phyloP scores from a whole-genome alignment of 23 red algal species.

The Agarophyton chilense region DNA sequence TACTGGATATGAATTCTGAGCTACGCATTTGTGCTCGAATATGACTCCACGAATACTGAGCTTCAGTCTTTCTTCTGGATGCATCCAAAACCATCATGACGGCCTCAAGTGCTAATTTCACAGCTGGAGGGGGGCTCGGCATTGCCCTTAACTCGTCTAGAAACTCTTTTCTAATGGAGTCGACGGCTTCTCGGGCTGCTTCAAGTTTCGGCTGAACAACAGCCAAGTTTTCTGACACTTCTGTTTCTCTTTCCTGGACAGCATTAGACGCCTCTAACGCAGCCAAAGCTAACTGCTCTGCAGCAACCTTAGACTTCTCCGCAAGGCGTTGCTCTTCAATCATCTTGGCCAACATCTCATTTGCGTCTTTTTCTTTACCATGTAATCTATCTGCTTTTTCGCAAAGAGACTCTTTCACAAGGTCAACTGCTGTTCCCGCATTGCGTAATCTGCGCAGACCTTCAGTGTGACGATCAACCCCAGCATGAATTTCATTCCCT shows the following conservation, averaged over 20 bases:
- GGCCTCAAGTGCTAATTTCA: slow-evolving; percentile 62
- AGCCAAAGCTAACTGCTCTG: slow-evolving; percentile 56
- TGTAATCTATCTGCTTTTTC: slow-evolving; percentile 35
- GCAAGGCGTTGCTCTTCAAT: slow-evolving; percentile 72
- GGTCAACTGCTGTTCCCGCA: slow-evolving; percentile 57
- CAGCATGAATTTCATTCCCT: slow-evolving; percentile 40
- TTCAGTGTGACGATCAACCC: slow-evolving; percentile 55
- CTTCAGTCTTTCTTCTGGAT: neutral
- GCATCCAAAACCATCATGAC: slow-evolving; percentile 73
- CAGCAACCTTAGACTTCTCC: slow-evolving; percentile 67
- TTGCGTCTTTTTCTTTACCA: slow-evolving; percentile 41
- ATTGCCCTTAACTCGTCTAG: slow-evolving; percentile 72
- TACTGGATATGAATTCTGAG: slow-evolving; percentile 64
- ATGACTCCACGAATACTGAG: slow-evolving; percentile 38
- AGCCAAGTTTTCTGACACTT: slow-evolving; percentile 46
- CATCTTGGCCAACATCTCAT: slow-evolving; percentile 57
- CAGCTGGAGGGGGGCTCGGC: slow-evolving; percentile 71
- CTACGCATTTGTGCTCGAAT: slow-evolving; percentile 66
- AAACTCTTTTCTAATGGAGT: slow-evolving; percentile 65
- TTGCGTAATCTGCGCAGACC: slow-evolving; percentile 48
- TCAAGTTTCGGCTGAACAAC: slow-evolving; percentile 67
- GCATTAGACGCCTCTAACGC: slow-evolving; percentile 46
- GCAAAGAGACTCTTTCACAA: slow-evolving; percentile 38
- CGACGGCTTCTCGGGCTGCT: slow-evolving; percentile 61
- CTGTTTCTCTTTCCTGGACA: slow-evolving; percentile 45